phyloP scores from a whole-genome alignment of 257 asterid species.

The Solanum pinnatisectum region DNA sequence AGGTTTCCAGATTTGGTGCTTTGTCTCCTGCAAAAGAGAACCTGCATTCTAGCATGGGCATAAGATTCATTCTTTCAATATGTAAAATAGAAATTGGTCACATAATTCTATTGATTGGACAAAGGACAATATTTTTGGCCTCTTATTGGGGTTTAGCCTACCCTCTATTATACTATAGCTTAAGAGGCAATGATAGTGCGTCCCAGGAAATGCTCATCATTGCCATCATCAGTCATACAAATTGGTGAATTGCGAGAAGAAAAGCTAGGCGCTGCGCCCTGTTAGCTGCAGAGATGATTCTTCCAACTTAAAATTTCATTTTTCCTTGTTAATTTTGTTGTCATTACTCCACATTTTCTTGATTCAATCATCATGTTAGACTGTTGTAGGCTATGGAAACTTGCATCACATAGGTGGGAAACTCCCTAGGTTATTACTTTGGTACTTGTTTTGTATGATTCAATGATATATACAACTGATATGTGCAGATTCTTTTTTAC shows the following conservation, averaged over 20 bases:
- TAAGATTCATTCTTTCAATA: slow-evolving; percentile 48
- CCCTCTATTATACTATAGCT: slow-evolving; percentile 11
- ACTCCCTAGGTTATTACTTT: slow-evolving; percentile 1
- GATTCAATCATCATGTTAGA: slow-evolving; percentile 6
- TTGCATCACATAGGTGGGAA: slow-evolving; percentile 6
- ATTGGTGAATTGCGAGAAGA: slow-evolving; percentile 26
- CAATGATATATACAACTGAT: slow-evolving; percentile 9
- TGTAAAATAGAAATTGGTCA: slow-evolving; percentile 49
- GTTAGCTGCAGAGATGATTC: slow-evolving; percentile 28
- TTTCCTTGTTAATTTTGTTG: slow-evolving; percentile 16
- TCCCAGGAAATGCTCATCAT: slow-evolving; percentile 3
- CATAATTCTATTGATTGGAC: slow-evolving; percentile 38
- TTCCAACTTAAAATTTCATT: slow-evolving; percentile 8
- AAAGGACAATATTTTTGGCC: slow-evolving; percentile 38
- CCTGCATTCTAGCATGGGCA: slow-evolving; percentile 25
- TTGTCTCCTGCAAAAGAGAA: slow-evolving; percentile 24
- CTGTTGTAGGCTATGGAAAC: slow-evolving; percentile 14
- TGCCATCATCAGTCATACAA: slow-evolving; percentile 1
- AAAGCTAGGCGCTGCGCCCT: slow-evolving; percentile 13
- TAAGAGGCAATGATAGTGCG: slow-evolving; percentile 34
- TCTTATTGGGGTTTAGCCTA: slow-evolving; percentile 23
- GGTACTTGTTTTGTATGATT: slow-evolving; percentile 10
- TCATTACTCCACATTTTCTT: slow-evolving; percentile 4
- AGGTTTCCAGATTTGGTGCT: slow-evolving; percentile 18
- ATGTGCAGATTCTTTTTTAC: slow-evolving; percentile 20